Conservation (phyloP, 2,329 filamentous ascomycete species). For the Botrytis paeoniae region DNA sequence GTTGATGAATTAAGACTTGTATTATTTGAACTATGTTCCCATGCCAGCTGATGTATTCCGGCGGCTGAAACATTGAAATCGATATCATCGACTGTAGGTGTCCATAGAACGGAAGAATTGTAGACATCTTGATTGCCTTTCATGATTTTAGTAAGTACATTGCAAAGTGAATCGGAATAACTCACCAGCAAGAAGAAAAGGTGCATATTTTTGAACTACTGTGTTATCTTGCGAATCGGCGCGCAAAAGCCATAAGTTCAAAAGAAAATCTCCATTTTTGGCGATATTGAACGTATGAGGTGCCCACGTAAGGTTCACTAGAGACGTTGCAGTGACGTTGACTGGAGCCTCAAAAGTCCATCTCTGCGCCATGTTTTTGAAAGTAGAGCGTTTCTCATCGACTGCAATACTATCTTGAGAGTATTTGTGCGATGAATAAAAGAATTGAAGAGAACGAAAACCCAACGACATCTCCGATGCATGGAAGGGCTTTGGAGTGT, state of each 20-base stretch:
- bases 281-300: neutral
- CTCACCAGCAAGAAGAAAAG: conserved; percentile 2
- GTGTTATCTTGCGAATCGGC: neutral
- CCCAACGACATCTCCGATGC: accelerated
- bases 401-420: neutral
- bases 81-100: neutral
- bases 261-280: neutral
- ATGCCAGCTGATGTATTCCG: neutral
- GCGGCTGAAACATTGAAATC: neutral
- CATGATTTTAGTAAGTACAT: neutral
- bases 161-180: neutral
- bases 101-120: neutral
- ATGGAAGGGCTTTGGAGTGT: too few species aligned
- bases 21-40: neutral
- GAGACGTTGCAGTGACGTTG: neutral
- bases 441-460: too few species aligned
- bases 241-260: conserved; percentile 12
- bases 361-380: neutral
- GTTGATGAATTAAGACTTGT: neutral
- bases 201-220: neutral
- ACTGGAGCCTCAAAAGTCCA: conserved; percentile 8
- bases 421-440: neutral
- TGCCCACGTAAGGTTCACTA: neutral
- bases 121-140: neutral
- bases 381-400: too few species aligned